These are phyloP conservation scores for Epichloe festucae DNA, from an alignment of 2,329 filamentous ascomycete genomes.

Conservation along the genomic window DNA sequence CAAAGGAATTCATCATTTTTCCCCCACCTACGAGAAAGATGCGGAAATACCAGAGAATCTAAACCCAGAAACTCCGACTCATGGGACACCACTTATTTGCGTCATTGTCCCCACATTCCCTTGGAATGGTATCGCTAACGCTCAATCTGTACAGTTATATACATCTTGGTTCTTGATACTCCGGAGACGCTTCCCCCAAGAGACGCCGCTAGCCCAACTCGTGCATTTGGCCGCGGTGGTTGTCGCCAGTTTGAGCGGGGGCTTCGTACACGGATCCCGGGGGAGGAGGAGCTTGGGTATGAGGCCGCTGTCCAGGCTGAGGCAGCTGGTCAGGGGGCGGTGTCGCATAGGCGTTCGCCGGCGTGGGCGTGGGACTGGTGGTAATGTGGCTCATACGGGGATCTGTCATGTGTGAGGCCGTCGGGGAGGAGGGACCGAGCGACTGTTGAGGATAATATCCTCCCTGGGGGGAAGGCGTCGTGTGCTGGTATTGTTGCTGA, in stretches of 20 bases:
- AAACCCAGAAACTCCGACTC: constrained; percentile 9
- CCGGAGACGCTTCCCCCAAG: not conserved
- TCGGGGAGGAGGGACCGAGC: constrained; percentile 7
- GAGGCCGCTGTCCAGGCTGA: constrained; percentile 3
- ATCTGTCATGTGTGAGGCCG: constrained; percentile 9
- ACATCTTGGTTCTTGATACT: not conserved
- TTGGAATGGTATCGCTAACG: too few species aligned
- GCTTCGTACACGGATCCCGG: constrained; percentile 21
- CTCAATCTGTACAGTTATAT: too few species aligned
- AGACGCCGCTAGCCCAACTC: constrained; percentile 18
- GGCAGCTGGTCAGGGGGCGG: constrained; percentile 11
- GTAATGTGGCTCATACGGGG: constrained; percentile 9
- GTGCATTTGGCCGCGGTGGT: constrained; percentile 27
- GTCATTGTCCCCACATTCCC: too few species aligned
- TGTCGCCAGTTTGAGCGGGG: constrained; percentile 20
- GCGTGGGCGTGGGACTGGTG: constrained; percentile 10
- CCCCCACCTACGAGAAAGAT: not conserved
- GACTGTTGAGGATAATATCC: constrained; percentile 10
- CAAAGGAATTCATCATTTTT: not conserved
- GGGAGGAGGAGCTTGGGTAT: not conserved
- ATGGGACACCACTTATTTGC: not conserved
- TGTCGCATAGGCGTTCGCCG: constrained; percentile 8
- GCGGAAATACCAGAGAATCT: constrained; percentile 3
- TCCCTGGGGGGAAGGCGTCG: not conserved
- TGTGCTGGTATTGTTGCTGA: constrained; percentile 11